phyloP scores from a whole-genome alignment of 2,329 filamentous ascomycete species.

The Sporothrix luriei region DNA sequence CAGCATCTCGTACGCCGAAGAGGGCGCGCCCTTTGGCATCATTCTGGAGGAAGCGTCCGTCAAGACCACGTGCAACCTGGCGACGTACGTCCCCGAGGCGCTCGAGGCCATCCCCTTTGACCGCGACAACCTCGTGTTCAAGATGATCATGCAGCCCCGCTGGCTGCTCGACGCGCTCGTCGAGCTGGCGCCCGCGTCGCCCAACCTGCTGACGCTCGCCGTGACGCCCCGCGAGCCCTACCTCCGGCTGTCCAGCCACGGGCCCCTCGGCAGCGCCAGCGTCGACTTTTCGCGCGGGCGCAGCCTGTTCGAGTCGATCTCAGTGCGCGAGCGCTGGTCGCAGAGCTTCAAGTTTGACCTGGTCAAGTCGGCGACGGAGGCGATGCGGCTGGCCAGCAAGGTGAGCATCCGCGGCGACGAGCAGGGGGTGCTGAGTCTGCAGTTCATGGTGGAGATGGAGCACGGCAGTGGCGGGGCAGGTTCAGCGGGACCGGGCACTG shows the following conservation, averaged over 20 bases:
- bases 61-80: conserved; percentile 85
- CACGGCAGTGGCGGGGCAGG: not conserved
- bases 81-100: conserved; percentile 77
- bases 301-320: conserved; percentile 74
- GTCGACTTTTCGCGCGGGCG: conserved; percentile 68
- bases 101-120: conserved; percentile 86
- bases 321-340: conserved; percentile 60
- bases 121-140: conserved; percentile 76
- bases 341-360: conserved; percentile 87
- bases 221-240: conserved; percentile 68
- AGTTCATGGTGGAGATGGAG: conserved; percentile 93
- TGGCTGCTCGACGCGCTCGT: conserved; percentile 72
- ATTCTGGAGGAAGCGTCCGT: conserved; percentile 84
- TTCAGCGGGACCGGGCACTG: not conserved
- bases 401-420: conserved; percentile 86
- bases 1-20: conserved; percentile 73
- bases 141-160: conserved; percentile 87
- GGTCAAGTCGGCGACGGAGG: conserved; percentile 80
- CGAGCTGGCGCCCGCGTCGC: conserved; percentile 71
- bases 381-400: conserved; percentile 92
- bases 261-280: conserved; percentile 62
- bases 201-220: conserved; percentile 69
- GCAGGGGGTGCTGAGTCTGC: conserved; percentile 88
- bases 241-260: conserved; percentile 70
- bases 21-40: conserved; percentile 79